Evolutionary conservation across 441 rosid genomes (phyloP).

Genomic region (Gossypium schwendimanii): DNA sequence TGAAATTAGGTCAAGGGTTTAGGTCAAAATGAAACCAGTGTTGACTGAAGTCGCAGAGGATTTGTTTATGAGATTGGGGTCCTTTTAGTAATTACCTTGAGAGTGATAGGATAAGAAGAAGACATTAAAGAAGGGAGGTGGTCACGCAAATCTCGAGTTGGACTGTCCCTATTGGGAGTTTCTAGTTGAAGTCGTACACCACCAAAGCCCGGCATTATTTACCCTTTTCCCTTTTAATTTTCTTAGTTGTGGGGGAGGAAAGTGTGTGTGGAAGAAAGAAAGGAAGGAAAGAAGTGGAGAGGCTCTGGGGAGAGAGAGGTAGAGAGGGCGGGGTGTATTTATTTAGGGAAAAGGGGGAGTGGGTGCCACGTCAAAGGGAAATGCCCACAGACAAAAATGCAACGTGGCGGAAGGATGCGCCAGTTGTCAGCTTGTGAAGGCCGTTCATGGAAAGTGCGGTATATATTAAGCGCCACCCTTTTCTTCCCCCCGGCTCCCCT

Average conservation of each 20-base stretch:
- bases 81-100: conserved; percentile 39
- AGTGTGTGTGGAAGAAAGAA: not conserved
- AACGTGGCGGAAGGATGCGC: conserved; percentile 32
- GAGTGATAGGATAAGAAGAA: conserved; percentile 57
- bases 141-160: conserved; percentile 40
- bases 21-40: conserved; percentile 20
- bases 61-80: not conserved
- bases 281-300: not conserved
- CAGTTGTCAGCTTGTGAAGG: conserved; percentile 29
- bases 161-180: conserved; percentile 26
- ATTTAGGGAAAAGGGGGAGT: conserved; percentile 27
- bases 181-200: conserved; percentile 6
- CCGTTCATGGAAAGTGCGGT: conserved; percentile 21
- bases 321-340: conserved; percentile 31
- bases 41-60: not conserved
- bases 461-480: conserved; percentile 11
- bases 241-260: not conserved
- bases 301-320: conserved; percentile 4
- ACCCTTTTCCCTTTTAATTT: not conserved
- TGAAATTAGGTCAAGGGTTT: conserved; percentile 8
- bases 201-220: not conserved
- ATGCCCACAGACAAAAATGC: conserved; percentile 17
- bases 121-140: conserved; percentile 40
- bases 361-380: conserved; percentile 48
- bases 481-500: not conserved